Evolutionary conservation across 2,329 filamentous ascomycete species (phyloP).

Genomic region (Aspergillus quadrilineatus): DNA sequence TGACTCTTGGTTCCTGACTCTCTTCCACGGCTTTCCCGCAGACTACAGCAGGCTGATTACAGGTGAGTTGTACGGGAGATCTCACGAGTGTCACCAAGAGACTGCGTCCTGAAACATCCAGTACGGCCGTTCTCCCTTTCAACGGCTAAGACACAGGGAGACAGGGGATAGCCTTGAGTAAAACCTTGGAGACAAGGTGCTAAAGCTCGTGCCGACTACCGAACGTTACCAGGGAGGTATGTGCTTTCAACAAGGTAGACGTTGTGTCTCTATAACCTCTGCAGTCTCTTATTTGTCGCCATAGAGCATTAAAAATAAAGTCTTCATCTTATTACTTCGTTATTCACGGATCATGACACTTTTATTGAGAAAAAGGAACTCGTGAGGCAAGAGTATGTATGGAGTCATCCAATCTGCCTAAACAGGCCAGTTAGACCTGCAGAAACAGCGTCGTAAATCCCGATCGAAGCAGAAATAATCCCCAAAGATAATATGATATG

Average conservation of each 20-base stretch:
- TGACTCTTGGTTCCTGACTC: neutral
- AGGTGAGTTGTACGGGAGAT: neutral
- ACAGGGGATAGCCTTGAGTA: neutral
- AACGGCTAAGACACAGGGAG: neutral
- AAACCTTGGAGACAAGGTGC: neutral
- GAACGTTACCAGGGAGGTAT: neutral
- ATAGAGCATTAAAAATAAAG: neutral
- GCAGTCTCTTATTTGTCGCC: neutral
- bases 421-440: neutral
- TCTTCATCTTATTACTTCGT: neutral
- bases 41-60: neutral
- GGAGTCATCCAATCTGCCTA: neutral
- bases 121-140: neutral
- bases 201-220: neutral
- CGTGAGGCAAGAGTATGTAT: conserved; percentile 1
- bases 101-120: neutral
- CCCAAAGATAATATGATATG: conserved; percentile 4
- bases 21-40: neutral
- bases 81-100: neutral
- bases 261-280: neutral
- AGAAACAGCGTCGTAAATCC: conserved; percentile 6
- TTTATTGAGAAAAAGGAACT: conserved; percentile 1
- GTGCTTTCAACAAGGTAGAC: neutral
- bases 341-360: conserved; percentile 4
- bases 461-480: conserved; percentile 2